Evolutionary conservation across 2,329 filamentous ascomycete genomes (phyloP).

Genomic region (Endothia cerciana): DNA sequence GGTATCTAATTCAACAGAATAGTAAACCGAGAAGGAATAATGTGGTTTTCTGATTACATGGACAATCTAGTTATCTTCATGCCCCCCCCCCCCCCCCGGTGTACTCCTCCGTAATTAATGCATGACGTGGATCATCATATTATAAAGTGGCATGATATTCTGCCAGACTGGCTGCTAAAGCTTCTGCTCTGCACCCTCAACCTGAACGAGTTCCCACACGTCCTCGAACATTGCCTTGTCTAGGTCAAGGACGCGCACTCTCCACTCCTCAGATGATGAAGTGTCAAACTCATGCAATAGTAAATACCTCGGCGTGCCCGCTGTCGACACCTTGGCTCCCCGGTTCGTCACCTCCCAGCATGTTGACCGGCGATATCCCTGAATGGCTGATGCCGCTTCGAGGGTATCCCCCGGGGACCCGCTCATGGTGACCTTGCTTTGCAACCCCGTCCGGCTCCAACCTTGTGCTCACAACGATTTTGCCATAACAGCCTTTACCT

Average conservation of each 20-base stretch:
- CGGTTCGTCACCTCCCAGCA: slow-evolving; percentile 1
- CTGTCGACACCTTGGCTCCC: not conserved
- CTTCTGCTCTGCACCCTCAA: not conserved
- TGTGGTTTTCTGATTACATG: too few relatives aligned
- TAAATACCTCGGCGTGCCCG: not conserved
- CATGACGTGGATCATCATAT: too few relatives aligned
- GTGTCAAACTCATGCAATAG: slow-evolving; percentile 3
- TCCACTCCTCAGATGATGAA: not conserved
- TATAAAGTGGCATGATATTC: too few relatives aligned
- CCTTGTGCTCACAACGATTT: not conserved
- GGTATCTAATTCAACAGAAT: too few relatives aligned
- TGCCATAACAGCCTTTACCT: not conserved
- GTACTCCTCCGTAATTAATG: too few relatives aligned
- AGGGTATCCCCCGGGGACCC: not conserved
- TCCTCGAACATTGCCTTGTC: not conserved
- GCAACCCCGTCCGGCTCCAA: not conserved
- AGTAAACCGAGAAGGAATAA: too few relatives aligned
- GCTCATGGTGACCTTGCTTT: too few relatives aligned
- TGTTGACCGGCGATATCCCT: slow-evolving; percentile 1
- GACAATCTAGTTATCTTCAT: too few relatives aligned
- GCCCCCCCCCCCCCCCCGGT: too few relatives aligned
- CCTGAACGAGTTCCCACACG: not conserved
- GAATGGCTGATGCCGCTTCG: not conserved
- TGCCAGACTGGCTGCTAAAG: not conserved
- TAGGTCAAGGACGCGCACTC: too few relatives aligned